Base-by-base conservation (phyloP, 345 rosid species). In the Sonneratia caseolaris region DNA sequence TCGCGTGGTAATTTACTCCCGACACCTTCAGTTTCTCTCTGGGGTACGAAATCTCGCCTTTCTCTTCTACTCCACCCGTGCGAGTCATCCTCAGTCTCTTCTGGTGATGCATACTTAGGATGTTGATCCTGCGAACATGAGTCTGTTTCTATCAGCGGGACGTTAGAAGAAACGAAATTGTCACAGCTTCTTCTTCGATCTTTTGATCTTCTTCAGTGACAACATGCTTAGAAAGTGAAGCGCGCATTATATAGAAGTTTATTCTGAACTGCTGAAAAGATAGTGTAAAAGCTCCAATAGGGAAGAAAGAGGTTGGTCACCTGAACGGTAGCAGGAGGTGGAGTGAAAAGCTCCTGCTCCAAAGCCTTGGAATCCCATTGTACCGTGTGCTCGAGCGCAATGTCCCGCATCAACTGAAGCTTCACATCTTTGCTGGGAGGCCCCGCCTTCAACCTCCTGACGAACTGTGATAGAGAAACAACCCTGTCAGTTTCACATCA, bases 281-380 rank as follows among this genome's bases (percentile, higher is more conserved):
- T 90, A 81, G 77, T 90, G 91, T 27, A 27, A 27, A 27, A 27
- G 61, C 21, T 55, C 8, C 19, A 9, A 19, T 55, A 21, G 61
- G 19, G 19, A 19, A 55, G 24, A 9, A 57, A 22, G 64, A 57
- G 64, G 35, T n/a, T 16, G 32, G 59, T 19, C 36, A 68, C 71
- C 38, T 35, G 5, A 47, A 48, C 64, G 5, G 64, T 11, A 53
- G 45, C 45, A 4, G 64, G 64, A 1, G 75, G 79, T 4, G 84
- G 82, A 68, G 71, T 76, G 70, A 84, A 86, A 51, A 86, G 79
- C 70, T 85, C 81, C 84, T 84, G 83, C 61, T 89, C 87, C 76
- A 91, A 78, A 22, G 84, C 64, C 82, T 85, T 84, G 59, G 93
- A 72, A 72, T 86, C 91, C 97, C 97, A 96, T 49, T 83, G 79